These are phyloP conservation scores for Persicaria maculosa DNA, from an alignment of 148 eudicot species.

Conservation along the genomic window DNA sequence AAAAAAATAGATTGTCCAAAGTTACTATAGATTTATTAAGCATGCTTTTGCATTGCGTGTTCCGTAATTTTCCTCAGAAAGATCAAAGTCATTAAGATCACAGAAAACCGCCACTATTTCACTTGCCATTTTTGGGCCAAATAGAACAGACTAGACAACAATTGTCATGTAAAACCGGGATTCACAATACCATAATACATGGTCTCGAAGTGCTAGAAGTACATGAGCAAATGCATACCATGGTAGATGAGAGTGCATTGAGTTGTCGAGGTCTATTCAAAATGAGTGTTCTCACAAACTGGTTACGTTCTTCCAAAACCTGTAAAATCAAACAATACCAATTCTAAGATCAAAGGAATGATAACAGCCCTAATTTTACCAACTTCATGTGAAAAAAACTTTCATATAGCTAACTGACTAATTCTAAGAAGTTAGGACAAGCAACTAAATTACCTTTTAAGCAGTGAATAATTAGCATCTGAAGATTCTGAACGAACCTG, in stretches of 20 bases:
- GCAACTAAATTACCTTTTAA: neutral
- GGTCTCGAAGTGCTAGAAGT: neutral
- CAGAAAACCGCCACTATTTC: no score
- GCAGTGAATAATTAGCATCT: no score
- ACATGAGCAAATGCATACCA: constrained; percentile 40
- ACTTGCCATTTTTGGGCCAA: no score
- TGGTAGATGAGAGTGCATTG: constrained; percentile 66
- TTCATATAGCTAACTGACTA: neutral
- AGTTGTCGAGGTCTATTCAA: constrained; percentile 86
- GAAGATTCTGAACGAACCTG: no score
- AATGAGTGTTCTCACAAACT: constrained; percentile 32
- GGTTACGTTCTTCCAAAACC: constrained; percentile 60
- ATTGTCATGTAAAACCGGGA: no score
- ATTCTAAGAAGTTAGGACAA: neutral
- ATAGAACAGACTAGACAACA: no score
- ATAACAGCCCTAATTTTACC: neutral
- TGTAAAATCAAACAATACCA: constrained; percentile 20
- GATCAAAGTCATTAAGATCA: no score
- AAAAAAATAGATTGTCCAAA: no score
- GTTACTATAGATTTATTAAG: no score
- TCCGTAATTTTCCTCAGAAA: no score
- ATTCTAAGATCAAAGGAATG: neutral
- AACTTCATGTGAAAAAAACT: neutral
- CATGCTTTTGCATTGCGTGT: no score
- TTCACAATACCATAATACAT: no score